Evolutionary conservation across 2,329 filamentous ascomycete genomes (phyloP), one percentile per base, ranked within the genome.

Genomic region (Sporothrix variecibatus): DNA sequence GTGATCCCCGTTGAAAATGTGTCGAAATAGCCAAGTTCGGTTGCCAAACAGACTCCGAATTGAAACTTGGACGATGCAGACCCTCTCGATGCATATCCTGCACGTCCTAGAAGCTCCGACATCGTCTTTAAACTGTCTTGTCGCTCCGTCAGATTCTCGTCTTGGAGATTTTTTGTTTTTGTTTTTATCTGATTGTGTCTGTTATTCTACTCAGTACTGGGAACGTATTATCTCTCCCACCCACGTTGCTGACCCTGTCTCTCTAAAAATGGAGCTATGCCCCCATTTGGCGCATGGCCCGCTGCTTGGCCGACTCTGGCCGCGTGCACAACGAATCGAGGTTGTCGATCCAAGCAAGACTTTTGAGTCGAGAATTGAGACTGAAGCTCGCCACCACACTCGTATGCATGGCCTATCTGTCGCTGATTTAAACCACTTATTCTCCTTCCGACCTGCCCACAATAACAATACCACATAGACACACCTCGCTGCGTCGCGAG

Each of bases 291-390:
- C 34, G 31, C 38, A 17, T 65, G 31, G 34, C 31, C 62, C 62
- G 62, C 62, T 65, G 34, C 62, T 65, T 40, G 62, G 62, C 60
- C 56, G 56, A 58, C 56, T 58, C 26, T 58, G 56, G 53, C 11
- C 53, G 53, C 26, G 53, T 58, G 26, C 26, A 31, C n/a, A 60
- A 56, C 46, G 20, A 34, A 3, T 34, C 34, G 34, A 46, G 15
- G 15, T 20, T 65, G 62, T 43, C 62, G 34, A 64, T 65, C 62
- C 34, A 65, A 40, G 62, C n/a, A n/a, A n/a, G n/a, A n/a, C 23
- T 28, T 34, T 34, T 8, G 28, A 60, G 56, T 60, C 28, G 15
- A 20, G 43, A 46, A 46, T 46, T 12, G 43, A 46, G 43, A 46
- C 43, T 46, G 43, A 34, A 34, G 34, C n/a, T 56, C n/a, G n/a